Percentiles rank a stretch among this genome's conserved stretches.
These are phyloP conservation scores for Clitocybe nebularis DNA, from an alignment of 1,284 basidiomycete species.

Conservation along the genomic window DNA sequence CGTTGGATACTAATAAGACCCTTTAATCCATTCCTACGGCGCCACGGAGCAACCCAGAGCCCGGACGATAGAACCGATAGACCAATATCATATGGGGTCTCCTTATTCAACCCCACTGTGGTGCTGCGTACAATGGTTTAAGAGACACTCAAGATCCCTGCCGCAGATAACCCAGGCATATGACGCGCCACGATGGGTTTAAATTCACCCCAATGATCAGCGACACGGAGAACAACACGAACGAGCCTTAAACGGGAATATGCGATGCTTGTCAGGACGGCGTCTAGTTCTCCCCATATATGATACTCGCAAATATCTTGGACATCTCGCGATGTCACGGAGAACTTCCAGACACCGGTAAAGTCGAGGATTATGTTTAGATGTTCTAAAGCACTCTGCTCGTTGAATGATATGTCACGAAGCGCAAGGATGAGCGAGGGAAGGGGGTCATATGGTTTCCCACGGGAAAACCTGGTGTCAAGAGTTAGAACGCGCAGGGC, in stretches of 20 bases:
- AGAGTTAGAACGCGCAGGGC: neutral
- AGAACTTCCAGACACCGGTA: slow-evolving; percentile 12
- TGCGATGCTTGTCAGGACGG: slow-evolving; percentile 3
- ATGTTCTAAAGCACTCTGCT: neutral
- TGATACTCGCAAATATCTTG: slow-evolving; percentile 9
- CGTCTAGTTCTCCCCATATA: slow-evolving; percentile 10
- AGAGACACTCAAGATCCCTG: slow-evolving; percentile 1
- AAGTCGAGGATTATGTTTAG: slow-evolving; percentile 4
- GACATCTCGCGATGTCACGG: slow-evolving; percentile 11
- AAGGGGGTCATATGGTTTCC: slow-evolving; percentile 1
- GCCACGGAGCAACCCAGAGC: too few species aligned
- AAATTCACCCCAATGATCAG: slow-evolving; percentile 1
- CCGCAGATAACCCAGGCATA: neutral
- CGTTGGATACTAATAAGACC: too few species aligned
- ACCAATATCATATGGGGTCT: too few species aligned
- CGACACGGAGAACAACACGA: neutral
- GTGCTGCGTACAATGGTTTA: too few species aligned
- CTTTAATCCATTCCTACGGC: too few species aligned
- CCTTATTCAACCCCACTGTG: too few species aligned
- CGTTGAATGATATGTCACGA: neutral
- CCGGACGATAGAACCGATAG: too few species aligned
- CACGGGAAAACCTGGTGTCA: neutral
- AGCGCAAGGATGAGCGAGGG: neutral
- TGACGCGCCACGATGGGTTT: neutral
- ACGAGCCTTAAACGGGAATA: neutral